Evolutionary conservation across 305 asterid genomes (phyloP), one percentile per base, ranked within the genome.

Genomic region (Fraxinus sp.): DNA sequence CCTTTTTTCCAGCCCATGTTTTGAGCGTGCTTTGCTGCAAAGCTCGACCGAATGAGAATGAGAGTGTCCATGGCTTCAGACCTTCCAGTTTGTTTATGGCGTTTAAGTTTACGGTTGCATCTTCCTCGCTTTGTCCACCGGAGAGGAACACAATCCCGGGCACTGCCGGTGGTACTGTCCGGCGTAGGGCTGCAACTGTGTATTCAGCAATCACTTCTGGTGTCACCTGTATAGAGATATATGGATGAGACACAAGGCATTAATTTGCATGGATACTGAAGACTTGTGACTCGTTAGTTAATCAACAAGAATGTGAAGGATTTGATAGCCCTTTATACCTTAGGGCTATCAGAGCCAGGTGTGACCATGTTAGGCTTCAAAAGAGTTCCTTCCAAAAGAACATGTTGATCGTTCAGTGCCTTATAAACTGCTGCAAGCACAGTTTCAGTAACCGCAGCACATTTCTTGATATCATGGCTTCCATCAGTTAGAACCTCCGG

Each of bases 351-450:
- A 30, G 98, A 94, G 77, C 98, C 97, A 3, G 98, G 95, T 1
- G 96, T 91, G 84, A 94, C 98, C 98, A 93, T 94, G 87, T 94
- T 94, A 30, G 98, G 98, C 88, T 94, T 94, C 87, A 92, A 83
- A 77, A 94, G 95, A 2, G 96, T 92, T 85, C 97, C 98, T 85
- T 94, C 98, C 6, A 94, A 93, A 62, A 94, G 94, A 84, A 94
- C 98, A 82, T 93, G 97, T 5, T 94, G 97, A 5, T 94, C 97
- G 70, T 92, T 92, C 30, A 94, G 89, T 52, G 95, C 96, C 91
- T 93, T 94, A 84, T 91, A 94, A 41, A 91, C 96, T 26, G 97
- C 95, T 1, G 97, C 96, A 49, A 94, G 91, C 82, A 92, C 95
- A 8, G 86, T 46, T 83, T 94, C 98, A 6, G 98, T 92, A 2